phyloP scores from a whole-genome alignment of 2,329 filamentous ascomycete species.

The Colletotrichum caudatum region DNA sequence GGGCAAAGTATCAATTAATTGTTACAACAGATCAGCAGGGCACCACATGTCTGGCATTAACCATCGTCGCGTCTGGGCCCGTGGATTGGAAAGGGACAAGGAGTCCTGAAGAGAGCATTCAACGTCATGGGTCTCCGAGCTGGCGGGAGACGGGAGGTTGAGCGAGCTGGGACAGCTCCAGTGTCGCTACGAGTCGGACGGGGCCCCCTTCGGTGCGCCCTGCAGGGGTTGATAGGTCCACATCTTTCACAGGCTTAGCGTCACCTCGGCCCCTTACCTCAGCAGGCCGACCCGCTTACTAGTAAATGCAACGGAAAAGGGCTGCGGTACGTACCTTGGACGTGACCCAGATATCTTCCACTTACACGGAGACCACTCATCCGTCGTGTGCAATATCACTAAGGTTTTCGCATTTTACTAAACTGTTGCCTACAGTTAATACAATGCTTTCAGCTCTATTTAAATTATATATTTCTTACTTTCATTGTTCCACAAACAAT shows the following conservation, averaged over 20 bases:
- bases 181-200: conserved; percentile 37
- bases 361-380: conserved; percentile 5
- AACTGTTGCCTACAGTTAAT: too few species aligned
- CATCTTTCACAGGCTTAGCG: conserved; percentile 32
- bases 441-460: accelerated
- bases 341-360: not conserved
- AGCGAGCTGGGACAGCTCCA: conserved; percentile 40
- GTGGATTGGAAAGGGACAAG: conserved; percentile 36
- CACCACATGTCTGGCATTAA: conserved; percentile 39
- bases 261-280: conserved; percentile 36
- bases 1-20: conserved; percentile 5
- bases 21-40: conserved; percentile 30
- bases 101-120: conserved; percentile 37
- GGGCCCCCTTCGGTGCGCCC: conserved; percentile 30
- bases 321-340: conserved; percentile 17
- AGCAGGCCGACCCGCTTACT: conserved; percentile 24
- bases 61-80: conserved; percentile 32
- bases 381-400: not conserved
- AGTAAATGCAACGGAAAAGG: not conserved
- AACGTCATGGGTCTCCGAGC: conserved; percentile 40
- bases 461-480: accelerated
- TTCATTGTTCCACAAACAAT: not conserved
- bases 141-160: conserved; percentile 39
- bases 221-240: conserved; percentile 37
- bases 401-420: not conserved